Percentiles rank a stretch among this genome's conserved stretches.
Evolutionary conservation across 257 asterid genomes (phyloP).

Genomic region (Nicotiana sylvestris): DNA sequence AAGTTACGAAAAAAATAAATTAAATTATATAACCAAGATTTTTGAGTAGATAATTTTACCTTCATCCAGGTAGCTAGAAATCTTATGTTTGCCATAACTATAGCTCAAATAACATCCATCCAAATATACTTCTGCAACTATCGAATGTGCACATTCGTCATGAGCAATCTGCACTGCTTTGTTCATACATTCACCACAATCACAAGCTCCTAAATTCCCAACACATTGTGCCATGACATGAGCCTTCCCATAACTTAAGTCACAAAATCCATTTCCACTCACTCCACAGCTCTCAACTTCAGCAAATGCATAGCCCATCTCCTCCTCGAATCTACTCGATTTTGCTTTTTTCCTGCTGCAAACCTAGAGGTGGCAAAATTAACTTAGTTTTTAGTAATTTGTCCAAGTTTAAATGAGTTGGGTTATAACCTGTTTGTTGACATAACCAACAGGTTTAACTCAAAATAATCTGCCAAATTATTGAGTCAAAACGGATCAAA

Average conservation of each 20-base stretch:
- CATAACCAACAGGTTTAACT: neutral
- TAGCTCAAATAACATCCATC: conserved; percentile 52
- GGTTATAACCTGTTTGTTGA: neutral
- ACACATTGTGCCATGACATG: conserved; percentile 48
- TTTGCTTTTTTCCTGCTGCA: conserved; percentile 35
- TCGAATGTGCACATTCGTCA: conserved; percentile 46
- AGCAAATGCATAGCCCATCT: conserved; percentile 46
- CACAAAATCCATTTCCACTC: conserved; percentile 46
- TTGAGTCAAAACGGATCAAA: neutral
- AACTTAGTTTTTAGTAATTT: too few relatives aligned
- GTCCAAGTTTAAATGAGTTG: neutral
- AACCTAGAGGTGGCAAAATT: neutral
- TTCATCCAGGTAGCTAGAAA: conserved; percentile 14
- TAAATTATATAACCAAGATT: neutral
- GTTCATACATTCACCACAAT: conserved; percentile 52
- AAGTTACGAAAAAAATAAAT: neutral
- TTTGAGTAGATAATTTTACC: conserved; percentile 26
- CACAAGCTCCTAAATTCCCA: conserved; percentile 45
- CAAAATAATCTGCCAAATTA: neutral
- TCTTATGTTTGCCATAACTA: conserved; percentile 20
- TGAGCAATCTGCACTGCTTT: conserved; percentile 42
- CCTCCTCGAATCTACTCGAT: conserved; percentile 28
- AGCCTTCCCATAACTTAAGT: conserved; percentile 31
- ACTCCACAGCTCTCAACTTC: conserved; percentile 38
- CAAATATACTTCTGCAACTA: conserved; percentile 51